Conservation (phyloP, 129 eudicot genomes). For the Oenanthe sinensis region DNA sequence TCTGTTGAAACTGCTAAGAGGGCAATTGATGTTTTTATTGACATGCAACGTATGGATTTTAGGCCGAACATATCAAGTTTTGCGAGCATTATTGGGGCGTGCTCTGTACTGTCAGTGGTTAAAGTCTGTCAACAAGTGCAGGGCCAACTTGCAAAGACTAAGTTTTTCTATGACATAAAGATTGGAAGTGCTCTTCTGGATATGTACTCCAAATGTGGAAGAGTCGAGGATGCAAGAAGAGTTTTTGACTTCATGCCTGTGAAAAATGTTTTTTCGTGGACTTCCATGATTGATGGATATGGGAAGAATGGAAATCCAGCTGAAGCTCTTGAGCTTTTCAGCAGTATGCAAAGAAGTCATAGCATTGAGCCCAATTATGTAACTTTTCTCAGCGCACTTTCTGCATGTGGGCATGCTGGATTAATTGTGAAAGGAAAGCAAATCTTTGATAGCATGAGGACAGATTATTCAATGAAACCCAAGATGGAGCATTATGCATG, state of each 20-base stretch:
- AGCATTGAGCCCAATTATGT: slow-evolving; percentile 57
- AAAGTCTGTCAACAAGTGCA: slow-evolving; percentile 60
- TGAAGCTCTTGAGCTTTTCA: slow-evolving; percentile 33
- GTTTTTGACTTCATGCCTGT: slow-evolving; percentile 64
- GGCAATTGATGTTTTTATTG: slow-evolving; percentile 56
- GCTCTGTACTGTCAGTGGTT: slow-evolving; percentile 29
- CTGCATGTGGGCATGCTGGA: slow-evolving; percentile 90
- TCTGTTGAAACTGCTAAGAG: slow-evolving; percentile 56
- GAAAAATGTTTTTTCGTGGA: slow-evolving; percentile 38
- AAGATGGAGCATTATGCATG: slow-evolving; percentile 53
- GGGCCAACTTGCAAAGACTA: slow-evolving; percentile 55
- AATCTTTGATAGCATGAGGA: slow-evolving; percentile 53
- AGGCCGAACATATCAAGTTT: slow-evolving; percentile 75
- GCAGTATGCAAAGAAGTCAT: slow-evolving; percentile 33
- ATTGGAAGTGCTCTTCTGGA: slow-evolving; percentile 42
- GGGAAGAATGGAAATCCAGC: slow-evolving; percentile 78
- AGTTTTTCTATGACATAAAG: slow-evolving; percentile 42
- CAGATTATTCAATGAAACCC: slow-evolving; percentile 12
- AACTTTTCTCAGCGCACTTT: slow-evolving; percentile 79
- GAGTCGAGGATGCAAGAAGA: slow-evolving; percentile 54
- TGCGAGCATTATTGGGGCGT: slow-evolving; percentile 82
- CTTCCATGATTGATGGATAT: slow-evolving; percentile 91
- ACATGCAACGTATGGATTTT: slow-evolving; percentile 60
- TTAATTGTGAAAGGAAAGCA: slow-evolving; percentile 54
- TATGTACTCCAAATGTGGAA: slow-evolving; percentile 89